Percentiles rank a stretch among this genome's conserved stretches.
Conservation (phyloP, 345 rosid genomes). For the Acer negundo region DNA sequence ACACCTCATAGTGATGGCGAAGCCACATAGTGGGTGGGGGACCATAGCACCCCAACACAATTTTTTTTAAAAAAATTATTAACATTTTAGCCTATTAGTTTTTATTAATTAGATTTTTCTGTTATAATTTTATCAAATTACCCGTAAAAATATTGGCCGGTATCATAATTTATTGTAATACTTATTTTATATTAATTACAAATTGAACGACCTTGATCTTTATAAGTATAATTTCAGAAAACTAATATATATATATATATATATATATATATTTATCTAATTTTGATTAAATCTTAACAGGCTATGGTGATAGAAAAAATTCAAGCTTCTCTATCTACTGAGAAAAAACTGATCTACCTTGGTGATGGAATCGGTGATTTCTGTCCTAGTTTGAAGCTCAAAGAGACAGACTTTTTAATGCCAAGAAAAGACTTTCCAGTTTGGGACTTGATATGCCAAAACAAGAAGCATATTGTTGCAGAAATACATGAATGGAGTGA, state of each 20-base stretch:
- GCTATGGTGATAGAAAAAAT: conserved; percentile 72
- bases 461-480: conserved; percentile 55
- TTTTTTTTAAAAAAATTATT: too few relatives aligned
- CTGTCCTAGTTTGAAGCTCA: conserved; percentile 76
- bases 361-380: conserved; percentile 88
- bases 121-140: too few relatives aligned
- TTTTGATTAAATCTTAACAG: conserved; percentile 27
- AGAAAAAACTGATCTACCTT: conserved; percentile 59
- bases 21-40: too few relatives aligned
- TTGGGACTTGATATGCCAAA: conserved; percentile 69
- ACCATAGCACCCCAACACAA: too few relatives aligned
- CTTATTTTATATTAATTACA: neutral
- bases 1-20: too few relatives aligned
- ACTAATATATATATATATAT: too few relatives aligned
- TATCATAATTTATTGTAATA: too few relatives aligned
- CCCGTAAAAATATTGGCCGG: too few relatives aligned
- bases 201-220: neutral
- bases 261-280: too few relatives aligned
- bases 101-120: too few relatives aligned
- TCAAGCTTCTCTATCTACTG: conserved; percentile 47
- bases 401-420: conserved; percentile 55
- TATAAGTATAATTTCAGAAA: too few relatives aligned
- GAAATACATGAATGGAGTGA: conserved; percentile 76
- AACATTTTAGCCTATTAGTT: too few relatives aligned
- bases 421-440: conserved; percentile 86